Conservation (phyloP, 306 rosid genomes). For the Albizia julibrissin region DNA sequence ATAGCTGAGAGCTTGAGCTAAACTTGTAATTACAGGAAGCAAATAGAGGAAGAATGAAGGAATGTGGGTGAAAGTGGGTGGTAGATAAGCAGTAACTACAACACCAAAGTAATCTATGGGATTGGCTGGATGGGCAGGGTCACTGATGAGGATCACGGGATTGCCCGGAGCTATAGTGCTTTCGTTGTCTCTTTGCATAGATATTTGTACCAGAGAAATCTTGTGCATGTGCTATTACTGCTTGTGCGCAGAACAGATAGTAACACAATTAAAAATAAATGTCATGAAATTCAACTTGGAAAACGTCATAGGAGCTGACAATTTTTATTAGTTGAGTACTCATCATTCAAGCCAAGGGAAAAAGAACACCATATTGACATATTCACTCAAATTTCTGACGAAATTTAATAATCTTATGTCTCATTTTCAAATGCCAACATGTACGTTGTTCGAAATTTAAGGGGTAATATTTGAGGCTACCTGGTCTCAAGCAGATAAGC, state of each 20-base stretch:
- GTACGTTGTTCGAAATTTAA: background rate
- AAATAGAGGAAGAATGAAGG: constrained; percentile 1
- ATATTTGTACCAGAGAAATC: constrained; percentile 14
- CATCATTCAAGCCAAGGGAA: too few relatives aligned
- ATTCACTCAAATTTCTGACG: background rate
- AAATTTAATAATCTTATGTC: background rate
- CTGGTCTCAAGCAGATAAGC: background rate
- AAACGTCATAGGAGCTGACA: background rate
- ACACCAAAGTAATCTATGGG: constrained; percentile 30
- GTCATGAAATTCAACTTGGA: background rate
- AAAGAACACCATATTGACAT: too few relatives aligned
- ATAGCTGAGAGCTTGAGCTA: constrained; percentile 15
- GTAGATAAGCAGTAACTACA: background rate
- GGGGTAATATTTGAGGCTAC: background rate
- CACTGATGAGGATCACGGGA: constrained; percentile 56
- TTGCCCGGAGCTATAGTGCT: constrained; percentile 22
- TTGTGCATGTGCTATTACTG: background rate
- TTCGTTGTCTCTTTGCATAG: constrained; percentile 43
- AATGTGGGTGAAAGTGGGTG: constrained; percentile 8
- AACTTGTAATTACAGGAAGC: constrained; percentile 6
- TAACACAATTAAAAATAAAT: background rate
- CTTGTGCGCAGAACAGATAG: background rate
- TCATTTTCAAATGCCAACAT: background rate
- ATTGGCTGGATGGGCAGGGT: constrained; percentile 29
- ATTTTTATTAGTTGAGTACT: too few relatives aligned